Base-by-base conservation (phyloP, 2,329 filamentous ascomycete species). In the Trichoderma citrinoviride region DNA sequence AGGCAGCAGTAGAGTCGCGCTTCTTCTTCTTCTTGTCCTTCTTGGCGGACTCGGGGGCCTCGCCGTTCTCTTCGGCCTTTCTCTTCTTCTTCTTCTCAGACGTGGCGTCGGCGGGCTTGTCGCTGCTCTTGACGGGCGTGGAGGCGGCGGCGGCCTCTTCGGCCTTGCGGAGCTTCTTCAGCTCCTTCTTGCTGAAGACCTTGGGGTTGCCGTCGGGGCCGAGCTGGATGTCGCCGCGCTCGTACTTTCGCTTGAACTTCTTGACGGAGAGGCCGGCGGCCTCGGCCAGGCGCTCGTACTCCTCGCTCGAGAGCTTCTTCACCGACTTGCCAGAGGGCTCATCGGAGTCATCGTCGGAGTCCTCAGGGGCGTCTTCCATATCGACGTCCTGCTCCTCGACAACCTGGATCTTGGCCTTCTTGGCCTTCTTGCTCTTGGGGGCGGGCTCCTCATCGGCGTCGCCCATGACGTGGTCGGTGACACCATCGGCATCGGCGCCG, bases 401-500 rank as follows among this genome's bases (percentile, higher is more conserved):
- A 43, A 77, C 73, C 67, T 79, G 76, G 41, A 77, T 78, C 70
- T 79, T 77, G 49, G 72, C 73, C 77, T 81, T 80, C 67, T 81
- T 78, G 50, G 75, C 75, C 73, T 83, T 78, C 68, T 82, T 79
- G 17, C 74, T 74, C 66, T 72, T 70, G 17, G 76, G 71, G 17
- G 60, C 49, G 27, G 49, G 60, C 49, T 62, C 49, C 3, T 43
- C 60, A 7, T 62, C 60, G 61, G 75, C 73, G 25, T 77, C 74
- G 23, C 73, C 77, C 55, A 79, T 78, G 69, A 76, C 74, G 29
- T 82, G 83, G 44, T 88, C 84, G 15, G 86, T 83, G 57, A 97
- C 81, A 68, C 93, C 94, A 78, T 99, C 95, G 61, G 92, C 95
- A 75, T 98, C 93, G 55, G 87, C 85, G 78, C 98, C 98, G 84